These are phyloP conservation scores for Picochlorum costavermella DNA, from an alignment of 139 green algal genomes.

Conservation along the genomic window DNA sequence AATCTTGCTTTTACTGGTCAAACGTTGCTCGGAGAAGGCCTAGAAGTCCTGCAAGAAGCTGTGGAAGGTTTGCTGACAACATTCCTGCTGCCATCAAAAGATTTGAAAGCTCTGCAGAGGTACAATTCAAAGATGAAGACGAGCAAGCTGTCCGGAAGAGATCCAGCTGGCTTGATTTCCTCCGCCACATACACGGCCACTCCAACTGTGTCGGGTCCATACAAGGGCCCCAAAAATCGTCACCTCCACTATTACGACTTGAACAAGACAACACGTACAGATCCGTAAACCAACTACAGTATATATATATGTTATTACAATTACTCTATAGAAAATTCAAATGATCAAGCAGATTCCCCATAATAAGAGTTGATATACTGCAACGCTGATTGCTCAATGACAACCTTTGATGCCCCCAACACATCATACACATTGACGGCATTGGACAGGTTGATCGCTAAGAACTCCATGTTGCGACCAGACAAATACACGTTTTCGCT, in stretches of 20 bases:
- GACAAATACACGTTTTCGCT: conserved; percentile 48
- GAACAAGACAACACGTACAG: no score
- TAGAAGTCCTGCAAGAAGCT: conserved; percentile 33
- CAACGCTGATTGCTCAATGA: conserved; percentile 77
- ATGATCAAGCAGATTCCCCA: conserved; percentile 1
- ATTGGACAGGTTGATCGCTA: conserved; percentile 47
- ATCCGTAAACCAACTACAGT: no score
- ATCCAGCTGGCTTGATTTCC: no score
- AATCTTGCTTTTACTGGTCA: conserved; percentile 41
- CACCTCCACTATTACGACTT: no score
- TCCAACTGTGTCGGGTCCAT: no score
- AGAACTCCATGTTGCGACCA: conserved; percentile 56
- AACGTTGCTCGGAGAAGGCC: conserved; percentile 32
- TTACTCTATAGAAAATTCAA: no score
- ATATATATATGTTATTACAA: no score
- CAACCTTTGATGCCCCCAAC: conserved; percentile 81
- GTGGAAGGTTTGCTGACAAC: conserved; percentile 34
- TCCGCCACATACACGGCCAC: no score
- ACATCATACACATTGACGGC: conserved; percentile 79
- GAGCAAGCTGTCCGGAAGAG: no score
- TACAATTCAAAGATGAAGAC: neutral
- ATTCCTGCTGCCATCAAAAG: conserved; percentile 40
- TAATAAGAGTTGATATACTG: conserved; percentile 45
- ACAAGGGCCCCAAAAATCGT: no score
- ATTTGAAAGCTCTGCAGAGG: conserved; percentile 12